Percentiles rank a stretch among this genome's conserved stretches.
These are phyloP conservation scores for Gnetum montanum DNA, from an alignment of 75 land plant genomes.

Conservation along the genomic window DNA sequence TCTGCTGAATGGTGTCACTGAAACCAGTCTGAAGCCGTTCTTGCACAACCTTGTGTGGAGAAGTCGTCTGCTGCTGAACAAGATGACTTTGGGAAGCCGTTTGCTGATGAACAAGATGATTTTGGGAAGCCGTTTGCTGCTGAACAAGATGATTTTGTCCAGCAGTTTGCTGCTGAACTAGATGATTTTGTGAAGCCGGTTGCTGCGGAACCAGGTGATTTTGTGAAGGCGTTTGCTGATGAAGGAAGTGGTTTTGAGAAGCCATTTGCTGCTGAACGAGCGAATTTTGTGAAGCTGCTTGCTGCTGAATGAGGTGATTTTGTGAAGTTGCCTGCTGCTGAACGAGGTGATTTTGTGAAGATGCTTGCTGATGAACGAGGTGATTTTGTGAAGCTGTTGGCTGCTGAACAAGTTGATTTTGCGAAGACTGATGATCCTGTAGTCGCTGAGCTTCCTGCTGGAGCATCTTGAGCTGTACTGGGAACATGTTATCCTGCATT, in stretches of 20 bases:
- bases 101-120: slow-evolving; percentile 12
- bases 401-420: slow-evolving; percentile 24
- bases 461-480: slow-evolving; percentile 20
- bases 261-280: slow-evolving; percentile 8
- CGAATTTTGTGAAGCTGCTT: slow-evolving; percentile 6
- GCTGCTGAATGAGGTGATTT: slow-evolving; percentile 4
- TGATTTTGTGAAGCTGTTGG: slow-evolving; percentile 31
- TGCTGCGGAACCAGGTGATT: slow-evolving; percentile 12
- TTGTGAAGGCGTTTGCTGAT: no score
- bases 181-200: slow-evolving; percentile 18
- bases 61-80: no score
- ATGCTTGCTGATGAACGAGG: slow-evolving; percentile 31
- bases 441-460: slow-evolving; percentile 27
- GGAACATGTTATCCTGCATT: slow-evolving; percentile 36
- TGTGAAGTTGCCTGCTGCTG: slow-evolving; percentile 10
- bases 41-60: no score
- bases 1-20: slow-evolving; percentile 16
- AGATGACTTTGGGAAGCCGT: no score
- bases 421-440: slow-evolving; percentile 23
- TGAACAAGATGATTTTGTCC: slow-evolving; percentile 16
- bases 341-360: slow-evolving; percentile 19
- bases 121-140: slow-evolving; percentile 17
- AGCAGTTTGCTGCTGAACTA: slow-evolving; percentile 21
- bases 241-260: no score
- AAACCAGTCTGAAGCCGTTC: slow-evolving; percentile 19